Evolutionary conservation across 805 yeast genomes (phyloP).

Genomic region (Starmerella davenportii): DNA sequence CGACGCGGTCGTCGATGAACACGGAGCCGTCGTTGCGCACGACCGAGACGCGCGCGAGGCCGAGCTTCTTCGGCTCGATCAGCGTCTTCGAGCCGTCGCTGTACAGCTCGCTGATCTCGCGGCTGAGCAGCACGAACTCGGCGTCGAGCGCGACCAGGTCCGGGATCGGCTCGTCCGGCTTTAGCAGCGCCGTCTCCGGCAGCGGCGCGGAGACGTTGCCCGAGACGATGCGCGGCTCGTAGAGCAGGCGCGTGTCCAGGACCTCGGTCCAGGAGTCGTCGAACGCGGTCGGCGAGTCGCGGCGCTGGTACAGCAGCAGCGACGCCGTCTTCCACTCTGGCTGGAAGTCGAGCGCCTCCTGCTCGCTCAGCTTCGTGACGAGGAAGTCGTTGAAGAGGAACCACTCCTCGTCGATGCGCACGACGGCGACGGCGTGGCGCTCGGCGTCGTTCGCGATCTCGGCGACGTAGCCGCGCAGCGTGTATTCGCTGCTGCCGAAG

Average conservation of each 20-base stretch:
- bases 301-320: conserved; percentile 12
- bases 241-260: conserved; percentile 47
- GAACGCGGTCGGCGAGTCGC: conserved; percentile 20
- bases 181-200: conserved; percentile 46
- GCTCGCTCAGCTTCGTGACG: conserved; percentile 54
- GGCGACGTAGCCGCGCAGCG: conserved; percentile 22
- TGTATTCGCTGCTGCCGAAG: conserved; percentile 13
- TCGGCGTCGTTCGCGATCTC: conserved; percentile 21
- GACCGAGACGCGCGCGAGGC: conserved; percentile 80
- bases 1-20: conserved; percentile 84
- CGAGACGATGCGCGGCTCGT: conserved; percentile 56
- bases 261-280: conserved; percentile 32
- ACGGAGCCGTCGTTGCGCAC: conserved; percentile 27
- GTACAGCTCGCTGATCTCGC: conserved; percentile 62
- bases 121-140: conserved; percentile 71
- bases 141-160: conserved; percentile 81
- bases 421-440: conserved; percentile 24
- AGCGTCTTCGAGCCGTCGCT: conserved; percentile 53
- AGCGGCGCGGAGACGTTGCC: conserved; percentile 38
- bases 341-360: conserved; percentile 58
- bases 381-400: conserved; percentile 78
- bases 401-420: conserved; percentile 33
- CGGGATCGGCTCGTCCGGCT: conserved; percentile 57
- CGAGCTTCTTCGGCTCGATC: conserved; percentile 54
- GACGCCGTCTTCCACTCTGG: conserved; percentile 67